Evolutionary conservation across 2,329 filamentous ascomycete species (phyloP), one percentile per base, ranked within the genome.

Genomic region (Hypoxylon sp.): DNA sequence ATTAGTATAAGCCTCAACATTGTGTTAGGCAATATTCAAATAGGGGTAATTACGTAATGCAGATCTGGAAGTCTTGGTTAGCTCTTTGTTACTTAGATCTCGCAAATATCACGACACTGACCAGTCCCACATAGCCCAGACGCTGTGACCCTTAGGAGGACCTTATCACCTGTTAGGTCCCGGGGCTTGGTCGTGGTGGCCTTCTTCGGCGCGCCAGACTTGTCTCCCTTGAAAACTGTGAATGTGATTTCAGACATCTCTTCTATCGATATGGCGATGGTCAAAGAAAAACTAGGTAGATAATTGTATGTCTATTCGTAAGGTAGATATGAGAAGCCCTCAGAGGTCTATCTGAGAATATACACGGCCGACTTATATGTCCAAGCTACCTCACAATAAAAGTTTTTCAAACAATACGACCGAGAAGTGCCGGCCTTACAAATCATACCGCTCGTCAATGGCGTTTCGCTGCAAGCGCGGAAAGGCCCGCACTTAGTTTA

Each of bases 101-200:
- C 2, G 28, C 25, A 9, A 13, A 28, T 41, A 23, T 36, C 11
- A 17, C 11, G 13, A 5, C 6, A 48, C 70, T 60, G 28, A 75
- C 73, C 75, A 60, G 90, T 92, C 53, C 87, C 88, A 76, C 90
- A 92, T 56, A 92, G 81, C 30, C 90, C 90, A 1, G 89, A 90
- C 63, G 89, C 87, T 14, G 89, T 91, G 67, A 92, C 82, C 60
- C 84, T 85, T 74, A 92, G 76, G 28, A 89, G 82, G 56, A 91
- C 89, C 65, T 90, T 81, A 77, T 89, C 84, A 55, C 80, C 79
- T 1, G 73, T 74, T 45, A 87, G 76, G 14, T 84, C 80, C 45
- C 77, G 75, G 30, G 79, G 79, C 65, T 81, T 83, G 19, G 79
- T 82, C 46, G 84, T 86, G 52, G 80, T 81, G 48, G 79, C 76